Base-by-base conservation (phyloP, 139 green algal species). In the Diplosphaera chodatii region DNA sequence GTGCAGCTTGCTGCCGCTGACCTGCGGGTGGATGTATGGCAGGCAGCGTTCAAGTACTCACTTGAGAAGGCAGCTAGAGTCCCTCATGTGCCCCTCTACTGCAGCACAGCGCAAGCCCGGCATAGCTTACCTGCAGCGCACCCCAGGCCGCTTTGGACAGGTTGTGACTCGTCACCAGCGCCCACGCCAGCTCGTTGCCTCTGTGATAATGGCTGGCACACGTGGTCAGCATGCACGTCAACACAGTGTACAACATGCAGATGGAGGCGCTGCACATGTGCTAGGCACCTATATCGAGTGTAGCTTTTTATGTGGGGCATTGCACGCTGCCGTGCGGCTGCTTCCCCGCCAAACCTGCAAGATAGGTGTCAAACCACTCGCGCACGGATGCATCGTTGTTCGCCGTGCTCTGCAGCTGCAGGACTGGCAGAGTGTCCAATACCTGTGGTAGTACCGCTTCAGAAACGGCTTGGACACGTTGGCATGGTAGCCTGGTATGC, bases 281-380 rank as follows among this genome's bases (percentile, higher is more conserved):
- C n/a, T n/a, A n/a, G n/a, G n/a, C n/a, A 72, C 66, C n/a, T 70
- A 71, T 73, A 83, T 8, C 86, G 71, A 2, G 40, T 63, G 66
- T 90, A 94, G 1, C 68, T 82, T 76, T 96, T 96, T 69, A 94
- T 92, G 80, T 96, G 90, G 0, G 90, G 90, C 88, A 91, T 90
- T 25, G 87, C 90, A 1, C 83, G 77, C 76, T 86, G 72, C 32
- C 90, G 78, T 0, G 83, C 83, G 28, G 68, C 74, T 4, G 63
- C 63, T 68, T 78, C 66, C 0, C 89, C 89, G 37, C 76, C 86
- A 73, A 73, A 94, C 68, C 80, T 88, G 75, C 37, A 64, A 30
- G 15, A 28, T 18, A 64, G 6, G 15, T 10, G 55, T 64, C n/a
- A n/a, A n/a, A n/a, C n/a, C n/a, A n/a, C n/a, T n/a, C n/a, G n/a